Evolutionary conservation across 2,329 filamentous ascomycete species (phyloP), one percentile per base, ranked within the genome.

Genomic region (Aspergillus aculeatinus): DNA sequence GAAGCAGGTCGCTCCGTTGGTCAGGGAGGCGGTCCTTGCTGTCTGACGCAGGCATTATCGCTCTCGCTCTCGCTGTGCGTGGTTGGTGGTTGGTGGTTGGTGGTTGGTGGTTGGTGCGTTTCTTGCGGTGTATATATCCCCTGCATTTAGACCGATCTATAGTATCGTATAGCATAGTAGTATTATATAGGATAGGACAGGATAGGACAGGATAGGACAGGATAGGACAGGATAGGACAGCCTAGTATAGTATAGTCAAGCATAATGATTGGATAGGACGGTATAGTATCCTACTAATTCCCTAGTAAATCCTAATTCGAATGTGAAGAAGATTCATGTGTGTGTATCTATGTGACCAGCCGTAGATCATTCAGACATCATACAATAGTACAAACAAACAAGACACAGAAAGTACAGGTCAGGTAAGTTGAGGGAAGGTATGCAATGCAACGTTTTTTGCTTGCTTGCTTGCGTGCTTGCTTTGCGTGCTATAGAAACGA

Each of bases 1-100:
- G 63, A 89, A 89, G 73, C 82, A 84, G 74, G 85, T 88, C 53
- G 86, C 81, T 16, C 86, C 86, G 55, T 67, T 88, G 68, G 67
- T 88, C 54, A 79, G 85, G 63, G 77, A 80, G 63, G 79, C 80
- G 1, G 73, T 80, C 48, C 55, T 68, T 16, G 65, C 63, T 35
- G 35, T 69, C 35, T 70, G 58, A 60, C 23, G 23, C 23, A 23
- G 23, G 3, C 23, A 23, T 23, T 23, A 39, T 31, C 1, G 2
- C 2, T 14, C 5, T 47, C 2, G 11, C 31, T 33, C 12, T 33
- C 12, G 7, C 31, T 33, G 7, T 12, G 31, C 12, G 31, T 33
- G 31, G 7, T 9, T 11, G 31, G 31, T 33, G 31, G 7, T 35
- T 16, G 33, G 11, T 4, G 10, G 11, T 14, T 35, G 10, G 27